Conservation (phyloP, 2,329 filamentous ascomycete genomes). For the Hypoxylon rubiginosum region DNA sequence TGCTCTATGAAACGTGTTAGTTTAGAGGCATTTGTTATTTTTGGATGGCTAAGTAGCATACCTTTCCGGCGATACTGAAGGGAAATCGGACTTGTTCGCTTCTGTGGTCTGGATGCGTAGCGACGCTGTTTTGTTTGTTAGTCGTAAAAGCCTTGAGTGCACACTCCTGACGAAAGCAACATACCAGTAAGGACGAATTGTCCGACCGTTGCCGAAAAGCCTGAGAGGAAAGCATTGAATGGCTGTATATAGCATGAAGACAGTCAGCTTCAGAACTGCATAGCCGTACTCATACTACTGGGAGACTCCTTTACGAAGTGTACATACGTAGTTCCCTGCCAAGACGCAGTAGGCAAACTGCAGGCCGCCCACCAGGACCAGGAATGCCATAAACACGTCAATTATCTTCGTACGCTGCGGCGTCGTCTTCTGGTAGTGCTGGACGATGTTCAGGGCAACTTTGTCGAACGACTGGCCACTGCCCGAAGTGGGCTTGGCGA, state of each 20-base stretch:
- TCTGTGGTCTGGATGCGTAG: conserved; percentile 93
- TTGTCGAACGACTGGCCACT: conserved; percentile 61
- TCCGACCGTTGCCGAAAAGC: conserved; percentile 93
- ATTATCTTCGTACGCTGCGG: conserved; percentile 93
- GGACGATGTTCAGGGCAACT: conserved; percentile 78
- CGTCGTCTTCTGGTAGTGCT: conserved; percentile 83
- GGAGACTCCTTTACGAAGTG: neutral
- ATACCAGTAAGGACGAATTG: conserved; percentile 96
- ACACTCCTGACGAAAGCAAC: conserved; percentile 44
- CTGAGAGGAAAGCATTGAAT: conserved; percentile 98
- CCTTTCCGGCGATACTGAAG: conserved; percentile 83
- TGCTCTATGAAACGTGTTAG: conserved; percentile 68
- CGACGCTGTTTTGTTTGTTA: conserved; percentile 63
- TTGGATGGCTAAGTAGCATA: conserved; percentile 55
- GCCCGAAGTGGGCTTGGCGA: conserved; percentile 45
- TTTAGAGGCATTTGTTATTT: neutral
- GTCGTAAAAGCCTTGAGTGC: neutral
- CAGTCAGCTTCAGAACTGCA: conserved; percentile 27
- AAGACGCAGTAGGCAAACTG: conserved; percentile 95
- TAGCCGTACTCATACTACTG: neutral
- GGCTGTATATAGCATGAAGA: conserved; percentile 69
- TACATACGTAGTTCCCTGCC: conserved; percentile 91
- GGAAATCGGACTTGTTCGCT: conserved; percentile 83
- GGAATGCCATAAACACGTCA: conserved; percentile 90
- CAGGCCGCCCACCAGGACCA: conserved; percentile 86